Conservation (phyloP, 495 filamentous ascomycete genomes). For the Astrothelium subdiscretum region DNA sequence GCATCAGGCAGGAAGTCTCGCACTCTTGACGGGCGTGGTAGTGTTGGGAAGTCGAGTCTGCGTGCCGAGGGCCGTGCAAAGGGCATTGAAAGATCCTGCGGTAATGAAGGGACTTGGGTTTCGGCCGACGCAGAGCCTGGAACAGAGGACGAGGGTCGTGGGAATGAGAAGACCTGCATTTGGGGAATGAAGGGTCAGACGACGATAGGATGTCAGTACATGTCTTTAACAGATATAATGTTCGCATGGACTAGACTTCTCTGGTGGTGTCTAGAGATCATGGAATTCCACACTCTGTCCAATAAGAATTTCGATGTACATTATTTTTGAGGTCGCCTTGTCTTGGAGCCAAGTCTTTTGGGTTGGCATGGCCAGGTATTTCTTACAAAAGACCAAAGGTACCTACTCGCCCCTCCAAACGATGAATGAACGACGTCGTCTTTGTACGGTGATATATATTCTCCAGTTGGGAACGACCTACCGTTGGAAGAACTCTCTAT, state of each 20-base stretch:
- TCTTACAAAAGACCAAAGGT: no score
- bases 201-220: not conserved
- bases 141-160: not conserved
- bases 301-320: no score
- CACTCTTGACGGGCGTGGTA: constrained; percentile 68
- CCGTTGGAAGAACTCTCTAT: no score
- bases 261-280: not conserved
- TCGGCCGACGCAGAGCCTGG: not conserved
- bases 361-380: no score
- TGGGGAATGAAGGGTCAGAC: not conserved
- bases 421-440: no score
- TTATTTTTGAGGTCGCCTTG: no score
- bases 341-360: no score
- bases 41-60: constrained; percentile 57
- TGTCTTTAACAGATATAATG: not conserved
- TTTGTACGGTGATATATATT: no score
- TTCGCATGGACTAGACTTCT: not conserved
- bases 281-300: no score
- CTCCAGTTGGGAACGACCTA: no score
- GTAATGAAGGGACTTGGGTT: not conserved
- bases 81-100: not conserved
- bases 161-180: not conserved
- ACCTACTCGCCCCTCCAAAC: no score
- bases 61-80: constrained; percentile 32
- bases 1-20: constrained; percentile 85